Base-by-base conservation (phyloP, 495 filamentous ascomycete genomes). In the Penicillium bovifimosum region DNA sequence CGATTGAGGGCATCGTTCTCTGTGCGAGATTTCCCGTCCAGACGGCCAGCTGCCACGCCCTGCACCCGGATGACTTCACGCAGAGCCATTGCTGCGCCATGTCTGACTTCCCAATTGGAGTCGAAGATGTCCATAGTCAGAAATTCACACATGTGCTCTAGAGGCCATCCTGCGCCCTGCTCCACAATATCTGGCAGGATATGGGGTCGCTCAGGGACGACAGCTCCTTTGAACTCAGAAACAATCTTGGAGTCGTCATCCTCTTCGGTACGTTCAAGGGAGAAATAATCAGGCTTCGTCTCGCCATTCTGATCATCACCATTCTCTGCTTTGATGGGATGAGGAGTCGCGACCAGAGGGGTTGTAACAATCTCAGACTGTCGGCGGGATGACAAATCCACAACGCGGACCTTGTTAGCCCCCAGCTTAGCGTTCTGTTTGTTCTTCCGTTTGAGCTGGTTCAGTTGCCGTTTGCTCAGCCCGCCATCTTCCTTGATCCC, bases 21-120 rank as follows among this genome's bases (percentile, higher is more conserved):
- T 16, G 73, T 55, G 50, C 86, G 79, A 29, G 76, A 75, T 64
- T 86, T 90, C 45, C 84, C 88, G 36, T 76, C 77, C 41, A 82
- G 62, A 26, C 93, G 83, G 35, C 95, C 93, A n/a, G 93, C 91
- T 35, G 93, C 95, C 24, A 79, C 81, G 28, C 93, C 93, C 64
- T 98, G 93, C 13, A 95, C 89, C 42, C 93, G 83, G 53, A 96
- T 77, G 31, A 97, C 83, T 69, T 98, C 95, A 59, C 95, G 83
- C 27, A 98, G 73, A 29, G 90, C 95, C 86, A 98, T 92, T 17
- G 93, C 91, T 39, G 93, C 92, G 53, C 93, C 93, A 71, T 98
- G 93, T n/a, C 93, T 85, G 31, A 91, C 88, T 69, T 98, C 93
- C 93, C 93, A 98, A 59, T 89, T 83, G 3, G 84, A 76, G 73